Base-by-base conservation (phyloP, 495 filamentous ascomycete species). In the Aspergillus homomorphus region DNA sequence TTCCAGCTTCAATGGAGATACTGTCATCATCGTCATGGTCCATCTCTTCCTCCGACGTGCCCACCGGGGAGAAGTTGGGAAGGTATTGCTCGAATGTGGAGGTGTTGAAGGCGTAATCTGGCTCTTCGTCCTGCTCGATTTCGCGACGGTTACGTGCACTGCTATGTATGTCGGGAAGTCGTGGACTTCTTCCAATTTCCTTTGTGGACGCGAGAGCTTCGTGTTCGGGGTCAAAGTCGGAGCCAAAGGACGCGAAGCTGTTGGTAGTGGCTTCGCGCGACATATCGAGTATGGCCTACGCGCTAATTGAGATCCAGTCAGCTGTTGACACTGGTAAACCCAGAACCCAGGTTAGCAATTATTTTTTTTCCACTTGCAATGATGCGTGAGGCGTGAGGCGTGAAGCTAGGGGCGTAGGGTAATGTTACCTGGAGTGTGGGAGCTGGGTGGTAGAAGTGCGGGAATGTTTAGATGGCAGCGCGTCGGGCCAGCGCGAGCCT, bases 31-130 rank as follows among this genome's bases (percentile, higher is more conserved):
- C 65, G 42, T 63, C 56, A 22, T 68, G 63, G 26, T 71, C 68
- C 33, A 38, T 38, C 38, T 74, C 75, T 43, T 76, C 75, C 48
- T 76, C 72, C 1, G 77, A 78, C 3, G 73, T 70, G 28, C 70
- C 68, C 8, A 75, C 62, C 56, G 77, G 71, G 8, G 78, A 78
- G 56, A 82, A 87, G 61, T 87, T 80, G 21, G 86, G 86, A 69
- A 88, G 87, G 52, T 80, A 77, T 62, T 79, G 81, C 21, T 81
- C 82, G 45, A 88, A 73, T 38, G 79, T 84, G 9, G 84, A 88
- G 7, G 84, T 87, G 72, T 87, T 83, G 63, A 87, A 77, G 30
- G 69, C 72, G 54, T 73, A 80, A 46, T 80, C 76, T 10, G 75
- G 76, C 49, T 80, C 76, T 22, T 71, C 63, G 20, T 73, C 71